Percentiles rank a stretch among this genome's conserved stretches.
These are phyloP conservation scores for Fraxinus albicans DNA, from an alignment of 305 asterid species.

Conservation along the genomic window DNA sequence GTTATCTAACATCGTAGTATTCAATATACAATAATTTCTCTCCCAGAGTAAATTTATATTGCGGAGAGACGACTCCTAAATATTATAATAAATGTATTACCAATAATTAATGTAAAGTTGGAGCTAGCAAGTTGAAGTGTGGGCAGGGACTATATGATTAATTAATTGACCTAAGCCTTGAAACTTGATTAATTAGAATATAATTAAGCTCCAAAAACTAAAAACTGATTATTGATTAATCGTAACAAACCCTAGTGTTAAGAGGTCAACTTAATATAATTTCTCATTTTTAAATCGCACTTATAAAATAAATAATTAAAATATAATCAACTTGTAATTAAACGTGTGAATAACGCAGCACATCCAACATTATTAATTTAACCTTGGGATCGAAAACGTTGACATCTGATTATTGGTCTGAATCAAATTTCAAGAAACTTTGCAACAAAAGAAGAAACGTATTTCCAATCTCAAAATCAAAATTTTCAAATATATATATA, in stretches of 20 bases:
- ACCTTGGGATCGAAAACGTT: constrained; percentile 35
- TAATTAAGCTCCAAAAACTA: neutral
- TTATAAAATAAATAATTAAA: neutral
- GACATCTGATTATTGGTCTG: constrained; percentile 32
- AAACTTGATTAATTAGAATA: neutral
- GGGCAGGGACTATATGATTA: neutral
- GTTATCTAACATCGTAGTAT: too few species aligned
- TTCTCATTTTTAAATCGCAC: neutral
- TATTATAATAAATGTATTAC: neutral
- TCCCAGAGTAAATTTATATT: neutral
- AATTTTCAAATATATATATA: neutral
- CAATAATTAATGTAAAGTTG: neutral
- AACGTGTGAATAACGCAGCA: constrained; percentile 29
- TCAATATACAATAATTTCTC: neutral
- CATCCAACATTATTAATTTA: constrained; percentile 15
- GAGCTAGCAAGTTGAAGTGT: neutral
- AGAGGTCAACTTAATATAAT: constrained; percentile 3
- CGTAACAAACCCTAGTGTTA: constrained; percentile 14
- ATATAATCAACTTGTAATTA: constrained; percentile 28
- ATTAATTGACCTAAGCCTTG: neutral
- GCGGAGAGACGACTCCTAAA: neutral
- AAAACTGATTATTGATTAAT: neutral
- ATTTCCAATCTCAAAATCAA: neutral
- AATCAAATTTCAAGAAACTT: constrained; percentile 13
- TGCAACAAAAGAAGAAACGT: neutral